Evolutionary conservation across 1,284 basidiomycete genomes (phyloP), one percentile per base, ranked within the genome.

Genomic region (Ustilago curta): DNA sequence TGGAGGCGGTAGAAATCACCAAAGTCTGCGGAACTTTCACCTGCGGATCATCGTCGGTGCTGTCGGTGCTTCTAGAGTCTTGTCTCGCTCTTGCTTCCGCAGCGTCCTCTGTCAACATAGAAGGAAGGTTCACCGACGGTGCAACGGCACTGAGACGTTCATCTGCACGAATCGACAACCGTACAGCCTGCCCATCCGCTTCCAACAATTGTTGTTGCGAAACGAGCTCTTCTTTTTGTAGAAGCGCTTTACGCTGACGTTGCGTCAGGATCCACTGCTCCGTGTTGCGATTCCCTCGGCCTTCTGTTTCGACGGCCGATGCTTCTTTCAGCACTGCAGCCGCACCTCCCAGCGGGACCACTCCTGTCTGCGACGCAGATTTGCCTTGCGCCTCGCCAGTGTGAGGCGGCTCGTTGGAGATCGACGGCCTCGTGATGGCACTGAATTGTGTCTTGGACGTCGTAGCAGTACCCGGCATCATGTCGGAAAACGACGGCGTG

Each of bases 401-500:
- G 23, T n/a, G 29, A 25, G 59, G 61, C 11, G 25, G 37, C 29
- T 61, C 62, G 40, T 45, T 58, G 8, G 54, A 65, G 44, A 48
- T 47, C 16, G 48, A 50, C 4, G 59, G 52, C 8, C 45, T 42
- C 12, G 55, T 61, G 16, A 50, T 19, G 4, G 51, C 40, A 4
- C 53, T 49, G 19, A 61, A 55, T 8, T 57, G 68, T 19, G 67
- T 61, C 57, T 68, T 70, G 54, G 43, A 39, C 45, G 54, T 59
- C 6, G 61, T 35, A 16, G 73, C 53, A 16, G 54, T 62, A 32
- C 50, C 67, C 9, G 65, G 59, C 52, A 75, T 70, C 44, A 47
- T 32, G 40, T 80, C 78, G 6, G 70, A 67, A 40, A 80, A 80
- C 29, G 70, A 27, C 2, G 79, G 67, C n/a, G 77, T 72, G 63